Percentiles rank a stretch among this genome's conserved stretches.
Conservation (phyloP, 768 basidiomycete genomes). For the Hygrophoropsis aurantiaca region DNA sequence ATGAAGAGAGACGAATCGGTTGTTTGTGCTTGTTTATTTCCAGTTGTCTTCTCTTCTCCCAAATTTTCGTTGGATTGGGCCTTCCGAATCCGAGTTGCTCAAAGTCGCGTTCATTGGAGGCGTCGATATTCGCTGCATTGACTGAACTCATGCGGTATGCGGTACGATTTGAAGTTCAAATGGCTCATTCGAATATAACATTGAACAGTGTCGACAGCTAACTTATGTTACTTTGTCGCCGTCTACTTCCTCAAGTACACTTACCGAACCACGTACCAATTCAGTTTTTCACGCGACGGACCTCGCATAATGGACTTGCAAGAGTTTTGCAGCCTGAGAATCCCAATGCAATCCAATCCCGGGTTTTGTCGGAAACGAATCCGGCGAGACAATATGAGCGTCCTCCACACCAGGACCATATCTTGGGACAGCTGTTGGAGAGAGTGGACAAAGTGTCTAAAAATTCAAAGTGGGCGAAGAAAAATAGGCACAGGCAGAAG, state of each 20-base stretch:
- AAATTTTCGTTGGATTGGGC: not conserved
- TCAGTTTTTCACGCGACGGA: slow-evolving; percentile 1
- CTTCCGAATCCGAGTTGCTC: slow-evolving; percentile 1
- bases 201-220: slow-evolving; percentile 42
- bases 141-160: slow-evolving; percentile 50
- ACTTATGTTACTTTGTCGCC: slow-evolving; percentile 80
- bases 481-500: slow-evolving; percentile 8
- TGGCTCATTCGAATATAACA: not conserved
- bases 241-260: slow-evolving; percentile 50
- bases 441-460: slow-evolving; percentile 27
- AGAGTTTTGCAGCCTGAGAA: not conserved
- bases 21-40: not conserved
- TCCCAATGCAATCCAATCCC: not conserved
- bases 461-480: slow-evolving; percentile 17
- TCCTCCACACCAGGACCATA: not conserved
- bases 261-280: slow-evolving; percentile 28
- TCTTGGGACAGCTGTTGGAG: slow-evolving; percentile 19
- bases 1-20: not conserved
- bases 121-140: slow-evolving; percentile 27
- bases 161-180: slow-evolving; percentile 49
- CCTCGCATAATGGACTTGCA: no score
- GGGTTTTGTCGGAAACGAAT: not conserved
- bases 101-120: slow-evolving; percentile 27
- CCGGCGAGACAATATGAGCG: no score
- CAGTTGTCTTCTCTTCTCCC: not conserved